A percentile compares a stretch with the other conserved stretches of the same genome.
Conservation (phyloP, 2,329 filamentous ascomycete genomes). For the Karstenula rhodostoma region DNA sequence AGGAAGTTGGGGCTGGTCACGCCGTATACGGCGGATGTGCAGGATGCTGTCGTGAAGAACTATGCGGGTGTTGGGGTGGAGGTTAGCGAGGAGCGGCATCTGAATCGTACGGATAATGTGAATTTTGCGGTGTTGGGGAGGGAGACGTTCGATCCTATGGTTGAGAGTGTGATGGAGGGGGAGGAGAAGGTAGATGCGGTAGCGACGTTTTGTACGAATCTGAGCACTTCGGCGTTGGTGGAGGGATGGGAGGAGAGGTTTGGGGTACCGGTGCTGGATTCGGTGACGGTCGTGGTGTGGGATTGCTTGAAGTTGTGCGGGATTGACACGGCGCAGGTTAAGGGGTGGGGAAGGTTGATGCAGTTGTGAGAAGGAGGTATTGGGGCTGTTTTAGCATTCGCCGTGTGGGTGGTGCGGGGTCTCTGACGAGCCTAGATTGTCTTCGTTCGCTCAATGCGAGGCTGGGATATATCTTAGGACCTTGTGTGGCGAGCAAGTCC, state of each 20-base stretch:
- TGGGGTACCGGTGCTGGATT: slow-evolving; percentile 52
- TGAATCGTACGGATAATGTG: slow-evolving; percentile 49
- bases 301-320: slow-evolving; percentile 49
- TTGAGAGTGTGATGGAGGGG: slow-evolving; percentile 34
- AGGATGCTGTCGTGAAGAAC: slow-evolving; percentile 48
- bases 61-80: slow-evolving; percentile 38
- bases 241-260: slow-evolving; percentile 49
- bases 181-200: slow-evolving; percentile 44
- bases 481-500: neutral
- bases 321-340: slow-evolving; percentile 38
- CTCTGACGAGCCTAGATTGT: too few relatives aligned
- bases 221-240: slow-evolving; percentile 47
- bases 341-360: slow-evolving; percentile 43
- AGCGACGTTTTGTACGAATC: slow-evolving; percentile 56
- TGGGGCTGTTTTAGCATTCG: neutral
- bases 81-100: slow-evolving; percentile 39
- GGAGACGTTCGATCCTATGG: slow-evolving; percentile 36
- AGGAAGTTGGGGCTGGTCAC: slow-evolving; percentile 51
- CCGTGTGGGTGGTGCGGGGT: neutral
- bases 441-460: too few relatives aligned
- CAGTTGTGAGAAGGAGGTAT: too few relatives aligned
- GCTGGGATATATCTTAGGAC: neutral
- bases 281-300: slow-evolving; percentile 54
- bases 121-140: slow-evolving; percentile 49
- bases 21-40: slow-evolving; percentile 54